phyloP scores from a whole-genome alignment of 2,329 filamentous ascomycete genomes.

The Juglanconis juglandina region DNA sequence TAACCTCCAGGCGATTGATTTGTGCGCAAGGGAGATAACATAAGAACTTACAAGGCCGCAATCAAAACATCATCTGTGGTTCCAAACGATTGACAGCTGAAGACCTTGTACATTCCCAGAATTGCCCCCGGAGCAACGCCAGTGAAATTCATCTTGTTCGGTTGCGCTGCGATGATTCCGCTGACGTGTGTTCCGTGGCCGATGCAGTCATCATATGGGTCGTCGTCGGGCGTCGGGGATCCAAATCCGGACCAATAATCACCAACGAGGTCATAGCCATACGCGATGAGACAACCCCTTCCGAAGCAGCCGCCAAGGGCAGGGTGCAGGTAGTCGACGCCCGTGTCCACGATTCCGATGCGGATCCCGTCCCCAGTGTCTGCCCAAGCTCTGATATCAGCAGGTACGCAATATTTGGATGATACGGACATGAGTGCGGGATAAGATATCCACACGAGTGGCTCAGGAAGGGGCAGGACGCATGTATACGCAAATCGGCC shows the following conservation, averaged over 20 bases:
- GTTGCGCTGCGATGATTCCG: conserved; percentile 43
- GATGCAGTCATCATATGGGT: conserved; percentile 36
- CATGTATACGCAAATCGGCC: background rate
- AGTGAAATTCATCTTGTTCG: conserved; percentile 34
- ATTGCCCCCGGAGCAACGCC: conserved; percentile 40
- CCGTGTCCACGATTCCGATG: conserved; percentile 39
- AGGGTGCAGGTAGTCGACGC: conserved; percentile 48
- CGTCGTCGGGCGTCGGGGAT: conserved; percentile 32
- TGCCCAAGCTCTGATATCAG: background rate
- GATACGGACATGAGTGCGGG: too few species aligned
- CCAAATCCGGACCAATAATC: conserved; percentile 27
- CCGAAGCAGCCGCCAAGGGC: conserved; percentile 53
- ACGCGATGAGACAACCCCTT: conserved; percentile 42
- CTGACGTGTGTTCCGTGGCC: conserved; percentile 45
- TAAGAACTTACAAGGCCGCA: conserved; percentile 28
- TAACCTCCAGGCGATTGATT: background rate
- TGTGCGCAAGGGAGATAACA: background rate
- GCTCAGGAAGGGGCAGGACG: too few species aligned
- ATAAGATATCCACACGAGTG: too few species aligned
- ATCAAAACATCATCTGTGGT: conserved; percentile 37
- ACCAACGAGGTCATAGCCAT: conserved; percentile 46
- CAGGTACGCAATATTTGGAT: background rate
- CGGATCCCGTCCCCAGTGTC: conserved; percentile 43
- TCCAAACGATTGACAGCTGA: conserved; percentile 26
- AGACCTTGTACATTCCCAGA: conserved; percentile 38